Evolutionary conservation across 192 early-diverging fungal genomes (phyloP).

Genomic region (Coemansia sp.): DNA sequence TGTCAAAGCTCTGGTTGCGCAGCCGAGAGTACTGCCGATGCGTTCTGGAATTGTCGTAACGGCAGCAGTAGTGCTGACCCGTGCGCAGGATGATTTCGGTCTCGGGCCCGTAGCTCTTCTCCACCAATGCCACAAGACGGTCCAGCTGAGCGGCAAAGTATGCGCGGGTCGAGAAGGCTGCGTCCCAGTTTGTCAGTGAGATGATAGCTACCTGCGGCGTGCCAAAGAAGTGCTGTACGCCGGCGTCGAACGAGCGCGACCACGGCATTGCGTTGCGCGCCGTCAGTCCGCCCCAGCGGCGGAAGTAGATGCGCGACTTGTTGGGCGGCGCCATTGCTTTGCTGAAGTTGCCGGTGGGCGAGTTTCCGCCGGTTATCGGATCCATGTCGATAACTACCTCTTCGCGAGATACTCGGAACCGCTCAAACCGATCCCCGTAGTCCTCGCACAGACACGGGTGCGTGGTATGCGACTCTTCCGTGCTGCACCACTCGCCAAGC

Average conservation of each 20-base stretch:
- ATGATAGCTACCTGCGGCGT: constrained; percentile 27
- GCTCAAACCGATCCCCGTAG: constrained; percentile 16
- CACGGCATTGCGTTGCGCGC: constrained; percentile 39
- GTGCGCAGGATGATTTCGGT: constrained; percentile 52
- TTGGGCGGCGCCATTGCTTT: not conserved
- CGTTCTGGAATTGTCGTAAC: constrained; percentile 27
- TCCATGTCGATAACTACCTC: constrained; percentile 20
- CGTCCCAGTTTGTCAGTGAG: constrained; percentile 59
- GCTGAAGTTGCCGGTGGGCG: not conserved
- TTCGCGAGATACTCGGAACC: constrained; percentile 29
- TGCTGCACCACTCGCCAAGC: constrained; percentile 48
- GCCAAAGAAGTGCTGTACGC: constrained; percentile 8
- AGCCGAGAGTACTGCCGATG: constrained; percentile 27
- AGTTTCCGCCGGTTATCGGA: constrained; percentile 1
- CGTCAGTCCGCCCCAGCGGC: constrained; percentile 58
- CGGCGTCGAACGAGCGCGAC: constrained; percentile 20
- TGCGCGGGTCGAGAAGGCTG: constrained; percentile 37
- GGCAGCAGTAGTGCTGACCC: constrained; percentile 59
- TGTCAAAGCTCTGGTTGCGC: constrained; percentile 27
- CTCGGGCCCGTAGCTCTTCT: constrained; percentile 24
- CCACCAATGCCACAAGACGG: constrained; percentile 25
- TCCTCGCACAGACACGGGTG: constrained; percentile 55
- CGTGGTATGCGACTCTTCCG: not conserved
- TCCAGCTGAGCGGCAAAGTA: constrained; percentile 29
- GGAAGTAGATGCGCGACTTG: constrained; percentile 23